Evolutionary conservation across 192 early-diverging fungal species (phyloP), one percentile per base, ranked within the genome.

Genomic region (Backusella luteola): DNA sequence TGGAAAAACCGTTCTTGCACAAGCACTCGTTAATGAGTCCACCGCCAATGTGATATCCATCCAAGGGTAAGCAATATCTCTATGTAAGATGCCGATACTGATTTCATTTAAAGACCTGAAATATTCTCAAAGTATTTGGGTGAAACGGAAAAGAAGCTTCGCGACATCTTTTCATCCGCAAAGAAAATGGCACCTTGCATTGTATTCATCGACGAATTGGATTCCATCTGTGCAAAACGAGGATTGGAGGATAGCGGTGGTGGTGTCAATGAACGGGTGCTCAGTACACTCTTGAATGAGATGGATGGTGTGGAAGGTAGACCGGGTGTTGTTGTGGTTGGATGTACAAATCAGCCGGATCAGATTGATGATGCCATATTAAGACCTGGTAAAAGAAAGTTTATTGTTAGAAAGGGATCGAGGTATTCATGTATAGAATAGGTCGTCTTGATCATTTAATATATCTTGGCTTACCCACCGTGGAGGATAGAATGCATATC

Each of bases 111-210:
- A 44, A 91, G 88, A n/a, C 90, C 92, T 29, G 91, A 97, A 70
- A 87, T 99, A n/a, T 96, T 93, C 79, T 97, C 96, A 72, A 97
- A 96, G 84, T 99, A 98, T 72, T 83, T 98, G 0, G 97, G 97
- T 14, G 96, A 98, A 66, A 96, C 96, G 0, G 98, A 99, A 83
- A 87, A 84, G 0, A 86, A 79, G 11, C 81, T 99, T 23, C 87
- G 98, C n/a, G 81, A 85, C 2, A 79, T 97, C 49, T 99, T 98
- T 89, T 86, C 87, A 8, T 87, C 90, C n/a, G 96, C 98, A 0
- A 88, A 92, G 32, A 83, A 88, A 23, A 85, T 94, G n/a, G 87
- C 91, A n/a, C 97, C 98, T 0, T 97, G 95, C 72, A 87, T 99
- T 52, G 77, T 99, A 34, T 97, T 98, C 82, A 88, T 99, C 79